Base-by-base conservation (phyloP, 139 green algal species). In the Ettlia oleoabundans region DNA sequence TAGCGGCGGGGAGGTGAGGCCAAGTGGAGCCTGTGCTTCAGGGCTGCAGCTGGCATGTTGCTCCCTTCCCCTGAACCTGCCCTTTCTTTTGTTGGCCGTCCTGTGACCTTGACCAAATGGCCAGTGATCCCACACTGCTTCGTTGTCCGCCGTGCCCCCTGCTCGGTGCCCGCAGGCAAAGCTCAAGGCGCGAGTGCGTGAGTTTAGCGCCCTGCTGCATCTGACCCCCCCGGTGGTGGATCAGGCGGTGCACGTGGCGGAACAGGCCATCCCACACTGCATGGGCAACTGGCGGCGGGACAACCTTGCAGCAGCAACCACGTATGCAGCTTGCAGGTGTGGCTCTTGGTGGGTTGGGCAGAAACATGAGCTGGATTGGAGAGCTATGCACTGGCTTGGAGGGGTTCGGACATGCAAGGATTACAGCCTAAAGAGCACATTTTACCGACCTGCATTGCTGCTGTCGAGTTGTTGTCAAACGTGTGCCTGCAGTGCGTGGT, bases 251-350 rank as follows among this genome's bases (percentile, higher is more conserved):
- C 73, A 69, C 33, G 35, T 80, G 73, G 2, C 52, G 73, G 24
- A 37, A 32, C 51, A 53, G 53, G 73, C 73, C 0, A 30, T 67
- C 18, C 73, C 73, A 1, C 58, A n/a, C 1, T 24, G 67, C 18
- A 21, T 55, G 53, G 52, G 37, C 53, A 53, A 22, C 53, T 80
- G 73, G 73, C 51, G 52, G 24, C 73, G 73, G 24, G 73, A 80
- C 53, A 24, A 52, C 32, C 52, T 80, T 33, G 73, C 73, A 7
- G 73, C 73, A 1, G 32, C 73, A 6, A 52, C 40, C 35, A 52
- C 53, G 3, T 80, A 80, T 28, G 73, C 73, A 3, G 73, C 73
- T 26, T 80, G 73, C 73, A n/a, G n/a, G n/a, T n/a, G n/a, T n/a
- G n/a, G n/a, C n/a, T n/a, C n/a, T n/a, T n/a, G n/a, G n/a, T n/a